Evolutionary conservation across 2,329 filamentous ascomycete species (phyloP).

Genomic region (Mycosphaerella sp.): DNA sequence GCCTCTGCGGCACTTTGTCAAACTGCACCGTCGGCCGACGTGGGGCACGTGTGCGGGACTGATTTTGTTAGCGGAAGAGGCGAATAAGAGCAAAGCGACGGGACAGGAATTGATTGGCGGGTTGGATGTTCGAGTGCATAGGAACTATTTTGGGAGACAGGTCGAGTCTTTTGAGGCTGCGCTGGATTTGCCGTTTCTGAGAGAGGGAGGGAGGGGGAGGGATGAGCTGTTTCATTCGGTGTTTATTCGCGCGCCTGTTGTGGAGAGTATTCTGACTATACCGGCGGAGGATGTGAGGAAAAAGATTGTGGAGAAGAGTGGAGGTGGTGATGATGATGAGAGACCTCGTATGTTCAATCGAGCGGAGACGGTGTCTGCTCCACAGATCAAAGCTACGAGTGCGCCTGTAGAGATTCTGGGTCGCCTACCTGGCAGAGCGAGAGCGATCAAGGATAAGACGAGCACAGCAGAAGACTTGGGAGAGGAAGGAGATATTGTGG

Average conservation of each 20-base stretch:
- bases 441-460: conserved; percentile 44
- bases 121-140: conserved; percentile 79
- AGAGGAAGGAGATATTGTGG: conserved; percentile 70
- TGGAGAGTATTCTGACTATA: conserved; percentile 65
- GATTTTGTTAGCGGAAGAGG: conserved; percentile 81
- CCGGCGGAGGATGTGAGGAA: conserved; percentile 4
- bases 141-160: conserved; percentile 93
- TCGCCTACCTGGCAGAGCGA: conserved; percentile 49
- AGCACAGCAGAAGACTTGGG: conserved; percentile 43
- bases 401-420: conserved; percentile 55
- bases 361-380: conserved; percentile 53
- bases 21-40: conserved; percentile 72
- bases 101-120: conserved; percentile 93
- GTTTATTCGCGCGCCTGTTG: conserved; percentile 91
- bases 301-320: conserved; percentile 6
- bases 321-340: conserved; percentile 14
- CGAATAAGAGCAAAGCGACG: conserved; percentile 80
- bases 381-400: conserved; percentile 45
- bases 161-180: conserved; percentile 81
- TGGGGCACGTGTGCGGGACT: conserved; percentile 97
- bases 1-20: conserved; percentile 82
- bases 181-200: conserved; percentile 63
- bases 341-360: conserved; percentile 6
- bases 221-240: conserved; percentile 65
- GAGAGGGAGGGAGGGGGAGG: neutral